Percentiles rank a stretch among this genome's conserved stretches.
These are phyloP conservation scores for Endocarpon pusillum DNA, from an alignment of 495 filamentous ascomycete genomes.

Conservation along the genomic window DNA sequence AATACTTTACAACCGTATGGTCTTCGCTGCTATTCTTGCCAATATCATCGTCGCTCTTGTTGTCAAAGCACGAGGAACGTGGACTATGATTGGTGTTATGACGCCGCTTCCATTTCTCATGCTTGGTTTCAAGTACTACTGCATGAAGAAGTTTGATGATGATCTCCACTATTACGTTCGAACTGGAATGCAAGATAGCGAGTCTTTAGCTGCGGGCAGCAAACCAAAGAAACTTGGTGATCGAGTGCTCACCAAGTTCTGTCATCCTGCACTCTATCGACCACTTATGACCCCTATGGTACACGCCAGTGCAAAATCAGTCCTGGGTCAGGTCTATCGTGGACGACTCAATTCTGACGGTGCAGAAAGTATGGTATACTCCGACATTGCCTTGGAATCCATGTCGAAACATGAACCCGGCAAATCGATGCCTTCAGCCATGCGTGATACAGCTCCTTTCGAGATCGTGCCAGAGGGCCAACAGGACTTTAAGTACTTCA, in stretches of 20 bases:
- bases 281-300: slow-evolving; percentile 92
- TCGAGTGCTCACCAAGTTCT: slow-evolving; percentile 64
- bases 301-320: slow-evolving; percentile 68
- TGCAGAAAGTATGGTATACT: slow-evolving; percentile 48
- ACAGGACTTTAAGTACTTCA: slow-evolving; percentile 89
- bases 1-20: slow-evolving; percentile 71
- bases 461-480: slow-evolving; percentile 78
- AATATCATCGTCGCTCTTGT: slow-evolving; percentile 65
- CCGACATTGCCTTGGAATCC: slow-evolving; percentile 55
- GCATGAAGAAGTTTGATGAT: slow-evolving; percentile 55
- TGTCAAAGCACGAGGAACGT: slow-evolving; percentile 39
- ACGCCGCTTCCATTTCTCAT: slow-evolving; percentile 67
- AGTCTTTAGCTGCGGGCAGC: slow-evolving; percentile 29
- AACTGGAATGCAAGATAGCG: slow-evolving; percentile 37
- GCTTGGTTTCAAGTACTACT: slow-evolving; percentile 75
- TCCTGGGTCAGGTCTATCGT: slow-evolving; percentile 62
- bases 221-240: slow-evolving; percentile 40
- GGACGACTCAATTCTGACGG: slow-evolving; percentile 58
- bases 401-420: slow-evolving; percentile 68
- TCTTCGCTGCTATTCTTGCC: slow-evolving; percentile 66
- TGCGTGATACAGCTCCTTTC: slow-evolving; percentile 48
- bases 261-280: slow-evolving; percentile 79
- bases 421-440: slow-evolving; percentile 36
- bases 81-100: slow-evolving; percentile 46
- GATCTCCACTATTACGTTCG: slow-evolving; percentile 62